Conservation (phyloP, 768 basidiomycete genomes). For the Daedaleopsis nitida region DNA sequence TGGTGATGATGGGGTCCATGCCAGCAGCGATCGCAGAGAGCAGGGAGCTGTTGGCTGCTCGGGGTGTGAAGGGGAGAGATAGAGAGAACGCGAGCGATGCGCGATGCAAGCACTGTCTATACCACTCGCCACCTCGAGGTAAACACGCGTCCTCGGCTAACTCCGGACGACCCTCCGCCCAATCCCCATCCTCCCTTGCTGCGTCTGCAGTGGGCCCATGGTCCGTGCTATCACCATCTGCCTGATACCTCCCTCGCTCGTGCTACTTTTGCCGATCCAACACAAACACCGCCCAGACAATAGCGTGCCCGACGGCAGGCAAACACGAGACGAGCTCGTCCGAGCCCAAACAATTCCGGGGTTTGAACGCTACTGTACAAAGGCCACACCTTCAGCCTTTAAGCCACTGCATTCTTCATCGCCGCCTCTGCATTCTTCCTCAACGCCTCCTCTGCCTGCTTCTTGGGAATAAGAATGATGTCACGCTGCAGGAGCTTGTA, state of each 20-base stretch:
- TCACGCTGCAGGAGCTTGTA: conserved; percentile 52
- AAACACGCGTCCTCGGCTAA: conserved; percentile 23
- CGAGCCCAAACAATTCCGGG: conserved; percentile 1
- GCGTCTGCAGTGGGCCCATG: conserved; percentile 3
- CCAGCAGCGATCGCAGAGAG: conserved; percentile 20
- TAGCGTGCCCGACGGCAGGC: conserved; percentile 9
- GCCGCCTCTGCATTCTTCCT: conserved; percentile 25
- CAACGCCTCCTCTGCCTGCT: conserved; percentile 38
- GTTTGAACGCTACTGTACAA: not conserved
- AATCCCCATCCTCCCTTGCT: not conserved
- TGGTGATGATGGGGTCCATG: conserved; percentile 31
- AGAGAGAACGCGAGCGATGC: conserved; percentile 21
- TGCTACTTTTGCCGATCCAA: not conserved
- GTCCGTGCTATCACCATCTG: conserved; percentile 11
- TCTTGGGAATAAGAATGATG: conserved; percentile 46
- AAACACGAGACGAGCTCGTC: conserved; percentile 14
- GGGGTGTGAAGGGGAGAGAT: conserved; percentile 22
- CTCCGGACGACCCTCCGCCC: conserved; percentile 6
- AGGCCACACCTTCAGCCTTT: not conserved
- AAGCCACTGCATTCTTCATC: conserved; percentile 17
- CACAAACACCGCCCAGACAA: not conserved
- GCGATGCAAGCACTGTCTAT: conserved; percentile 15
- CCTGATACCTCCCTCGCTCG: not conserved
- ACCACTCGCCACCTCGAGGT: conserved; percentile 19
- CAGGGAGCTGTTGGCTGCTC: conserved; percentile 1